Evolutionary conservation across 164 flowering plant genomes (phyloP).

Genomic region (Chimonanthus praecox): DNA sequence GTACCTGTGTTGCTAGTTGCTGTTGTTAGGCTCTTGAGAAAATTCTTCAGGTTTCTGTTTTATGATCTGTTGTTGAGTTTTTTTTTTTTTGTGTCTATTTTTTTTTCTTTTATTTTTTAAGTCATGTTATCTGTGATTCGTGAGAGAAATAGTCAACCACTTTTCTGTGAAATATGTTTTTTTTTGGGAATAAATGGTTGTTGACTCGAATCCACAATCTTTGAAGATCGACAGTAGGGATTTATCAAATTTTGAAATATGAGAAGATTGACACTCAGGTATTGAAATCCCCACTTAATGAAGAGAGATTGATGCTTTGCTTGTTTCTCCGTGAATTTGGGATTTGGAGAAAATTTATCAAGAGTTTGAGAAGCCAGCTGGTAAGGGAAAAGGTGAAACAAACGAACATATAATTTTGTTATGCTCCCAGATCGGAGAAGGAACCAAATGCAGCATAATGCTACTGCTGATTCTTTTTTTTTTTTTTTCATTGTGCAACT

Average conservation of each 20-base stretch:
- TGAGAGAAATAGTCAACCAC: neutral
- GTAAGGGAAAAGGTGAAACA: neutral
- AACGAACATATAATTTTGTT: too few species aligned
- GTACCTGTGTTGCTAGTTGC: neutral
- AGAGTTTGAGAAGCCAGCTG: neutral
- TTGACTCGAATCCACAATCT: neutral
- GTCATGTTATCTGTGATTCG: neutral
- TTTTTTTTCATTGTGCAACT: too few species aligned
- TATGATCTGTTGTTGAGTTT: constrained; percentile 57
- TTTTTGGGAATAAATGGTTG: too few species aligned
- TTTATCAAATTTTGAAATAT: neutral
- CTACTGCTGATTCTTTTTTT: neutral
- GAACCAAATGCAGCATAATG: neutral
- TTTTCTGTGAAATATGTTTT: too few species aligned
- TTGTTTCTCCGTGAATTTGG: neutral
- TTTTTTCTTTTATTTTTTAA: too few species aligned
- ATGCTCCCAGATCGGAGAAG: neutral
- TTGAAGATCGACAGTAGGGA: too few species aligned
- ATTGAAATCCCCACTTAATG: too few species aligned
- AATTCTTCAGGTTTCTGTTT: constrained; percentile 40
- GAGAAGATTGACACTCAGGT: neutral
- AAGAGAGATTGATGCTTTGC: neutral
- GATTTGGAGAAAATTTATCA: neutral
- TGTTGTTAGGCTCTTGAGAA: constrained; percentile 25
- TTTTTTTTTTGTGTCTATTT: neutral